Conservation (phyloP, 78 protist species). For the Dictyostelium brefeldianum region DNA sequence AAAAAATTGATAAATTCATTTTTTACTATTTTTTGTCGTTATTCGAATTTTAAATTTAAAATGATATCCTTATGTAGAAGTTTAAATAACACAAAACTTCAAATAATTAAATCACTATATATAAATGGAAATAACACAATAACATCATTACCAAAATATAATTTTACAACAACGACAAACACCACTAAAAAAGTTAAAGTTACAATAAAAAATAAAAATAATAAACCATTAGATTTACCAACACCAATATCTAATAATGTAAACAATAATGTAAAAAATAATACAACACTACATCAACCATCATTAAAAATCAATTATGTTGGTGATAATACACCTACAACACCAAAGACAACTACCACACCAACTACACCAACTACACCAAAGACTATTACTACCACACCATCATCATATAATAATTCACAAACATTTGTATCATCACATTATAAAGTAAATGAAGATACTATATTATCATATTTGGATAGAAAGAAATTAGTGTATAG, state of each 20-base stretch:
- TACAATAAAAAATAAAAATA: no score
- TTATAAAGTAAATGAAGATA: slow-evolving; percentile 30
- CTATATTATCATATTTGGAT: slow-evolving; percentile 26
- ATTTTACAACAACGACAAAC: no score
- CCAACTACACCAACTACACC: background rate
- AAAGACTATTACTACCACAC: background rate
- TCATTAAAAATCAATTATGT: slow-evolving; percentile 15
- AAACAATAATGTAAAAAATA: background rate
- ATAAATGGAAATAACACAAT: no score
- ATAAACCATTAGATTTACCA: background rate
- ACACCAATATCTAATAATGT: background rate
- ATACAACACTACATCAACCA: background rate
- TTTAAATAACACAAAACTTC: no score
- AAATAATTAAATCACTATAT: no score
- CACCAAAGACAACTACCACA: background rate
- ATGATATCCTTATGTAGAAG: no score
- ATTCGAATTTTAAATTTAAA: no score
- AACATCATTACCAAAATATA: no score
- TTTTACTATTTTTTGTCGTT: no score
- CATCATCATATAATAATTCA: background rate
- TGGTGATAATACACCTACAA: background rate
- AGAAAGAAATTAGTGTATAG: slow-evolving; percentile 44
- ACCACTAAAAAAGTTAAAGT: no score
- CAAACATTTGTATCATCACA: background rate
- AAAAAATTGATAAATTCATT: no score